These are phyloP conservation scores for Trichomonas tenax DNA, from an alignment of 208 protist genomes.

Conservation along the genomic window DNA sequence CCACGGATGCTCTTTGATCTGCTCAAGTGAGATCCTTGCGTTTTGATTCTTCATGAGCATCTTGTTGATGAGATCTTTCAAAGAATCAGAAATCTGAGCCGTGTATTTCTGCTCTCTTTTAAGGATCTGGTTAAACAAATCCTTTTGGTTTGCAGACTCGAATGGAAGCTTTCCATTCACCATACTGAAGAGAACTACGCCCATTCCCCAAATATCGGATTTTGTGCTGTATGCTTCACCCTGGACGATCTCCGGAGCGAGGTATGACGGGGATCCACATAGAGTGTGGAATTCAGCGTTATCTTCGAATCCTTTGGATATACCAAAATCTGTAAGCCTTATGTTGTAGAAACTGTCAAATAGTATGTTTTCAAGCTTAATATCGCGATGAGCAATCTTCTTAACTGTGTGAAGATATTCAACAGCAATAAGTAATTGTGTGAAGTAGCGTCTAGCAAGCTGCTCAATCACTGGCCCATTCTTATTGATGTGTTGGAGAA, in stretches of 20 bases:
- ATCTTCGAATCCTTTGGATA: not conserved
- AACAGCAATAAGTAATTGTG: not conserved
- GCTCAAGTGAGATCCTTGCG: not conserved
- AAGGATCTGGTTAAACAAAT: not conserved
- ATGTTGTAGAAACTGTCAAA: not conserved
- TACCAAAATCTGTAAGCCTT: not conserved
- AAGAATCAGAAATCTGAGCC: not conserved
- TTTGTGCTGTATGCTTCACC: not conserved
- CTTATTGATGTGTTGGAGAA: not conserved
- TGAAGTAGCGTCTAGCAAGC: not conserved
- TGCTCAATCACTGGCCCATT: not conserved
- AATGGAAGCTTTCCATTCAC: slow-evolving; percentile 12
- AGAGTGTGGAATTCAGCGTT: not conserved
- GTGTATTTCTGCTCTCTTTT: not conserved
- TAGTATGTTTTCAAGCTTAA: not conserved
- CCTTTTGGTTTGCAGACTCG: not conserved
- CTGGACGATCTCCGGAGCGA: slow-evolving; percentile 2
- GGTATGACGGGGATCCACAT: slow-evolving; percentile 6
- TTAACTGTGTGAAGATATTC: not conserved
- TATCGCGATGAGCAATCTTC: not conserved
- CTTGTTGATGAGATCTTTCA: not conserved
- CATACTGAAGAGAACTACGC: slow-evolving; percentile 15
- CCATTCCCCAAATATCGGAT: slow-evolving; percentile 19
- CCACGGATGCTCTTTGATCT: not conserved
- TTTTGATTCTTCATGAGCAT: not conserved